Conservation (phyloP, 2,329 filamentous ascomycete species). For the Cryphonectria naterciae region DNA sequence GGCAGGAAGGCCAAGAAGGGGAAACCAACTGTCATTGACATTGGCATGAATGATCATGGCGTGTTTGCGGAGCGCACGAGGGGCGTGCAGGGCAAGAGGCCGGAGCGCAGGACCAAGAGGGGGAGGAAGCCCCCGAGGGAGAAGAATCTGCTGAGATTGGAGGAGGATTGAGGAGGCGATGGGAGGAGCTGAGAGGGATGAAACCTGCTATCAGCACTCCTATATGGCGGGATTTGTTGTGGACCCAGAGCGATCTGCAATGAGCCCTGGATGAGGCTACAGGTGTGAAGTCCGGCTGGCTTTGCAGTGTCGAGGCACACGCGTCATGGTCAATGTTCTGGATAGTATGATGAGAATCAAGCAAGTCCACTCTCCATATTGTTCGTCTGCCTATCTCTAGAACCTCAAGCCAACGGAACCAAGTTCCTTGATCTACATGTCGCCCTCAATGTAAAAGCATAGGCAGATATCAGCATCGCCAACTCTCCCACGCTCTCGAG, state of each 20-base stretch:
- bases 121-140: conserved; percentile 41
- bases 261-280: not conserved
- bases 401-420: not conserved
- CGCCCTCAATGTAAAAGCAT: not conserved
- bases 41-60: conserved; percentile 42
- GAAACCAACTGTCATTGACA: conserved; percentile 43
- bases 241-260: not conserved
- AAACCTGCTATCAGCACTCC: not conserved
- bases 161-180: conserved; percentile 35
- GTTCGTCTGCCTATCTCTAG: not conserved
- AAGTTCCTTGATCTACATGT: not conserved
- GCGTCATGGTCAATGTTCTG: not conserved
- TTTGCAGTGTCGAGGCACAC: not conserved
- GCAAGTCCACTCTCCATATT: not conserved
- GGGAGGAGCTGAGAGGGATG: not conserved
- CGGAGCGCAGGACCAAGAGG: conserved; percentile 48
- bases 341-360: not conserved
- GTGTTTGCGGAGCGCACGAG: conserved; percentile 46
- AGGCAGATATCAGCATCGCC: not conserved
- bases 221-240: not conserved
- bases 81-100: conserved; percentile 34
- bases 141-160: conserved; percentile 46
- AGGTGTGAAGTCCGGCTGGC: not conserved
- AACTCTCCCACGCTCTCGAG: not conserved
- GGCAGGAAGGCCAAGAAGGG: conserved; percentile 5